phyloP scores from a whole-genome alignment of 2,329 filamentous ascomycete genomes.

The Chrysoporthe puriensis region DNA sequence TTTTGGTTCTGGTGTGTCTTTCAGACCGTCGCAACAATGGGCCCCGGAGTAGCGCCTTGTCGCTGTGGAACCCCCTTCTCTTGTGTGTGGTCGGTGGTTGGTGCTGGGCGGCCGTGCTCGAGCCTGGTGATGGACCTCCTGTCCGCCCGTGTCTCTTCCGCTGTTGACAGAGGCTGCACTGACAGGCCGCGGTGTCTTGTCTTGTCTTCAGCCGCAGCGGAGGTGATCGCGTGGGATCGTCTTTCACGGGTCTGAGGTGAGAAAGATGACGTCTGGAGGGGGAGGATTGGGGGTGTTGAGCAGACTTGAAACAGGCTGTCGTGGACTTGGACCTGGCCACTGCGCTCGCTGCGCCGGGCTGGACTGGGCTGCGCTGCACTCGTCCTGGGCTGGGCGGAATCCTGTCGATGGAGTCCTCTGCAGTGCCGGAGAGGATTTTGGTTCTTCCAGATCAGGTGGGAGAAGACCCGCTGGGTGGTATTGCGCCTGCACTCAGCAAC shows the following conservation, averaged over 20 bases:
- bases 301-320: slow-evolving; percentile 28
- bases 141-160: background rate
- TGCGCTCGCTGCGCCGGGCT: background rate
- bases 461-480: background rate
- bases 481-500: background rate
- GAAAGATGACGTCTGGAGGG: slow-evolving; percentile 23
- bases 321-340: slow-evolving; percentile 19
- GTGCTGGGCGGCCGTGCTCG: background rate
- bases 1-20: slow-evolving; percentile 15
- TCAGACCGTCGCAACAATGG: slow-evolving; percentile 23
- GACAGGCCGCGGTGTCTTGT: background rate
- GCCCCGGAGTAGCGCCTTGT: slow-evolving; percentile 23
- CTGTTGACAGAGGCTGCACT: background rate
- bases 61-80: slow-evolving; percentile 21
- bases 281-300: slow-evolving; percentile 22
- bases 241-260: slow-evolving; percentile 17
- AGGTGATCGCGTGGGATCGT: background rate
- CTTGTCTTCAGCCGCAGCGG: background rate
- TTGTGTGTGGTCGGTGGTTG: background rate
- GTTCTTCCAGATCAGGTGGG: background rate
- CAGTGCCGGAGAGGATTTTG: background rate
- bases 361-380: slow-evolving; percentile 1
- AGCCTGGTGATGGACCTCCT: background rate
- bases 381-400: too few species aligned
- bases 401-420: background rate